phyloP scores from a whole-genome alignment of 2,329 filamentous ascomycete genomes.

The Aschersonia sp. region DNA sequence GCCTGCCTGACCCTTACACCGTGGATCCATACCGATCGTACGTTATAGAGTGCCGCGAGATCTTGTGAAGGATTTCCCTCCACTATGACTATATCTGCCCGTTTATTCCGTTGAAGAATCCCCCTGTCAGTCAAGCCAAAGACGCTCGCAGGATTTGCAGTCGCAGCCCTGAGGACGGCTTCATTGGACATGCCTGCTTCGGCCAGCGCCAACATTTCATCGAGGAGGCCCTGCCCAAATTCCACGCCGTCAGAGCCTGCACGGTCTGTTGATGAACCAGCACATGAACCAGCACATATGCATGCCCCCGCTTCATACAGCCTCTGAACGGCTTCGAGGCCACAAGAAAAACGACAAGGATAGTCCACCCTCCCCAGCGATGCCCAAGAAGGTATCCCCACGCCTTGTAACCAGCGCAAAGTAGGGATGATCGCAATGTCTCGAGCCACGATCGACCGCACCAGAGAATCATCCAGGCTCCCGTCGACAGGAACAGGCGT shows the following conservation, averaged over 20 bases:
- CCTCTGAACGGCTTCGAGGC: constrained; percentile 10
- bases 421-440: constrained; percentile 13
- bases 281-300: constrained; percentile 8
- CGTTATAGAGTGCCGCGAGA: constrained; percentile 7
- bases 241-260: neutral
- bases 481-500: constrained; percentile 14
- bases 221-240: constrained; percentile 9
- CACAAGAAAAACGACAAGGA: constrained; percentile 11
- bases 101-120: constrained; percentile 8
- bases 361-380: neutral
- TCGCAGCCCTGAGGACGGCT: constrained; percentile 10
- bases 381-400: constrained; percentile 1
- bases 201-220: constrained; percentile 10
- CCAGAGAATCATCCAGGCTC: constrained; percentile 8
- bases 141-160: constrained; percentile 6
- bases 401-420: constrained; percentile 8
- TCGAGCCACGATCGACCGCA: constrained; percentile 1
- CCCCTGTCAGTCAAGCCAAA: constrained; percentile 14
- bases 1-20: neutral
- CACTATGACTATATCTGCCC: constrained; percentile 16
- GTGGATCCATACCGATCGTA: neutral
- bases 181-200: constrained; percentile 8
- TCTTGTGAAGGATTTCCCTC: constrained; percentile 15
- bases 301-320: constrained; percentile 13
- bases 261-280: constrained; percentile 16